Percentiles rank a stretch among this genome's conserved stretches.
Evolutionary conservation across 2,329 filamentous ascomycete genomes (phyloP).

Genomic region (Alternaria angustiovoidea): DNA sequence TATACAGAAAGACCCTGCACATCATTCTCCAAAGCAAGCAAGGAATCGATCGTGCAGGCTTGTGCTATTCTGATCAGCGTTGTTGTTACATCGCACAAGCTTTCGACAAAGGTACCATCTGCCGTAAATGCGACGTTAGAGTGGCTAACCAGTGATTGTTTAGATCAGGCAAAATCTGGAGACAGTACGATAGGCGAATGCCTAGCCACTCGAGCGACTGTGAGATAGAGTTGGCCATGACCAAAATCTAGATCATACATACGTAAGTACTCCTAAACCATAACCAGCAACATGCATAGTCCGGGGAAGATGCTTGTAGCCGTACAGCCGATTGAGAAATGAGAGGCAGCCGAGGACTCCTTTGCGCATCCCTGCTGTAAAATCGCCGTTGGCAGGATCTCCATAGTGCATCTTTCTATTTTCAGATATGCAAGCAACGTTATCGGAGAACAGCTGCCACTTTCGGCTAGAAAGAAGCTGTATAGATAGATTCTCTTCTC

Average conservation of each 20-base stretch:
- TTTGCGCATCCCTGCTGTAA: constrained; percentile 11
- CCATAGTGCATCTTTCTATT: constrained; percentile 19
- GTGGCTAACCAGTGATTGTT: background rate
- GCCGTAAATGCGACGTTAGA: background rate
- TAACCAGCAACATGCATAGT: background rate
- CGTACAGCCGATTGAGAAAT: background rate
- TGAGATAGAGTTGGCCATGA: no score
- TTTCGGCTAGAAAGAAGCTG: no score
- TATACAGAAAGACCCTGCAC: background rate
- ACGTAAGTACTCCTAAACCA: background rate
- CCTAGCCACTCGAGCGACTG: background rate
- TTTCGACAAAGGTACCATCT: background rate
- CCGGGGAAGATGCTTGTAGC: background rate
- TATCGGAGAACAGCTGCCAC: background rate
- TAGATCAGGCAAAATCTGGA: background rate
- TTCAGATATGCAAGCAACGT: background rate
- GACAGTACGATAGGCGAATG: background rate
- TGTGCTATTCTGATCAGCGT: background rate
- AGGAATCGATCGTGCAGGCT: background rate
- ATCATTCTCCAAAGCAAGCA: background rate
- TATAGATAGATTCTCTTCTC: background rate
- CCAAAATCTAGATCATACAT: background rate
- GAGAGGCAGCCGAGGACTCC: background rate
- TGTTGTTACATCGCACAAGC: background rate
- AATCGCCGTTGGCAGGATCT: constrained; percentile 13